Evolutionary conservation across 345 rosid species (phyloP), one percentile per base, ranked within the genome.

Genomic region (Brassica juncea): DNA sequence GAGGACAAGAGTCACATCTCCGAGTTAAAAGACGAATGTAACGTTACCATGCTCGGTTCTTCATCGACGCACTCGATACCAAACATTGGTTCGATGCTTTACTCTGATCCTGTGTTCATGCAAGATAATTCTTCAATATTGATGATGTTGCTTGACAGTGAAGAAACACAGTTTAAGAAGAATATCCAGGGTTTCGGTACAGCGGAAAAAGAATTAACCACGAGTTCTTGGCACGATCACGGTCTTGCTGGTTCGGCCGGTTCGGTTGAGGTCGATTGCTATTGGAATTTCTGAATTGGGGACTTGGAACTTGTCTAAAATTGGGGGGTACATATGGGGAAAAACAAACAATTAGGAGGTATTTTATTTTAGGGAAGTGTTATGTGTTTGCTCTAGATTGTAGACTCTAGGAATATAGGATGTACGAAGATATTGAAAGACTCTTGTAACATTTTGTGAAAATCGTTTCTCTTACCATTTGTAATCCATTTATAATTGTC

Each of bases 61-160:
- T 66, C 84, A 2, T 82, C 87, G 21, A 49, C 85, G 28, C 85
- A 82, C 5, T n/a, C 81, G 23, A 61, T 82, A 2, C 86, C 84
- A 2, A 72, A 32, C 27, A 69, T 70, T 55, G 76, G 77, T 57
- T 84, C 78, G 76, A 19, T 72, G 21, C 74, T 81, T 2, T 63
- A 78, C 85, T 77, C 80, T 5, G 84, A 85, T 54, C 83, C 84
- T 35, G 27, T 78, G 35, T 59, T 75, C 4, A 47, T 82, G 57
- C 92, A 84, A 73, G 88, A 90, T 16, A 82, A 85, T 69, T 72
- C 32, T 66, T 86, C 88, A 1, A 54, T 88, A 10, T 0, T 86
- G 77, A 88, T 77, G 86, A 81, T 84, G 82, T 58, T 91, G 72
- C 79, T 85, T 27, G 88, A 82, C 37, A 72, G 75, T 15, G 75